Evolutionary conservation across 108 stramenopile species (phyloP).

Genomic region (Mayamaea pseudoterrestris): DNA sequence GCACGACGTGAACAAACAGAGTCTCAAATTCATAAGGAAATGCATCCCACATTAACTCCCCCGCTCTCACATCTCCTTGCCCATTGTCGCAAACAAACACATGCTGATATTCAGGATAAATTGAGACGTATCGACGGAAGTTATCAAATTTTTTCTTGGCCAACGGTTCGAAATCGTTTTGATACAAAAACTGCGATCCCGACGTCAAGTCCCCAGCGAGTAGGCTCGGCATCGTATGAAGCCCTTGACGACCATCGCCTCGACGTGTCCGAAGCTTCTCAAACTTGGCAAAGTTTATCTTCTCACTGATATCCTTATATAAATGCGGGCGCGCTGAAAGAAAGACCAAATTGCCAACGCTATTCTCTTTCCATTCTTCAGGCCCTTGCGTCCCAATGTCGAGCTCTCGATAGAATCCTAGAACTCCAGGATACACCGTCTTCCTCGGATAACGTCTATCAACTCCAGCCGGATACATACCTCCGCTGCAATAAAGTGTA

Average conservation of each 20-base stretch:
- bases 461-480: conserved; percentile 91
- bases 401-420: conserved; percentile 93
- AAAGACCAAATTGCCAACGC: conserved; percentile 90
- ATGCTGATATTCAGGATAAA: conserved; percentile 94
- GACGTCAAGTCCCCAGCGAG: conserved; percentile 91
- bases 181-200: conserved; percentile 81
- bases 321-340: conserved; percentile 96
- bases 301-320: conserved; percentile 93
- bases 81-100: conserved; percentile 99
- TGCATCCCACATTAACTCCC: conserved; percentile 87
- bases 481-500: conserved; percentile 88
- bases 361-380: conserved; percentile 77
- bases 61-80: conserved; percentile 95
- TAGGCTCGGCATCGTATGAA: conserved; percentile 92
- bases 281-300: conserved; percentile 86
- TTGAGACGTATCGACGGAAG: conserved; percentile 79
- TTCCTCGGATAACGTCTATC: conserved; percentile 78
- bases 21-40: conserved; percentile 75
- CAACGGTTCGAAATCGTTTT: conserved; percentile 84
- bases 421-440: conserved; percentile 92
- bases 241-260: conserved; percentile 56
- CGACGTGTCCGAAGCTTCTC: conserved; percentile 62
- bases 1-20: conserved; percentile 87
- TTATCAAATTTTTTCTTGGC: conserved; percentile 88
- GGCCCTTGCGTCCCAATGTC: conserved; percentile 85